phyloP scores from a whole-genome alignment of 257 asterid genomes.

The Primulina huaijiensis region DNA sequence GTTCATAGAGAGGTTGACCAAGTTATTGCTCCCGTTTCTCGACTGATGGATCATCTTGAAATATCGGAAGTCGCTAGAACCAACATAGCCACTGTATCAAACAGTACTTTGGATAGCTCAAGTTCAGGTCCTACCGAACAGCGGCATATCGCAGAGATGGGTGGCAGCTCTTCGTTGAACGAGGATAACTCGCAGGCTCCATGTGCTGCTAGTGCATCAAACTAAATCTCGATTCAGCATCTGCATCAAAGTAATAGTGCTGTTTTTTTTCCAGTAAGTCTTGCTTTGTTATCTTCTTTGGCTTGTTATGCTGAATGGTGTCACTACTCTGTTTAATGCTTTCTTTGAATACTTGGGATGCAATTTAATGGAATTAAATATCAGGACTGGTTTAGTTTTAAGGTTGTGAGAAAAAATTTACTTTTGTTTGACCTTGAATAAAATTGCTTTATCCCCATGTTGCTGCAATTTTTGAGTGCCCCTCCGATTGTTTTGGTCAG shows the following conservation, averaged over 20 bases:
- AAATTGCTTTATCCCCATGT: background rate
- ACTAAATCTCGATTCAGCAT: slow-evolving; percentile 22
- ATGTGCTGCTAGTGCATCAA: slow-evolving; percentile 39
- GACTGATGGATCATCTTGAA: slow-evolving; percentile 43
- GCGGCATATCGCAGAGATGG: slow-evolving; percentile 27
- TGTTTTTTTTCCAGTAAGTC: slow-evolving; percentile 18
- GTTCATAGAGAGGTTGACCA: slow-evolving; percentile 34
- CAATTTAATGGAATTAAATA: background rate
- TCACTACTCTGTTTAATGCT: background rate
- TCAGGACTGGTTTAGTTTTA: background rate
- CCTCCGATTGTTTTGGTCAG: background rate
- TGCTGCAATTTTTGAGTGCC: background rate
- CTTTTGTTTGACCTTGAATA: background rate
- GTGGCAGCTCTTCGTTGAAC: slow-evolving; percentile 26
- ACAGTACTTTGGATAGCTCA: slow-evolving; percentile 31
- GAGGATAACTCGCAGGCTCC: slow-evolving; percentile 36
- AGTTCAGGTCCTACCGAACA: slow-evolving; percentile 28
- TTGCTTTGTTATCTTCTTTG: background rate
- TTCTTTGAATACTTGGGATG: slow-evolving; percentile 1
- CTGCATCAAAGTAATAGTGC: slow-evolving; percentile 15
- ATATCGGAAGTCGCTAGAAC: slow-evolving; percentile 33
- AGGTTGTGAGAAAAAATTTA: background rate
- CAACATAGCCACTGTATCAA: slow-evolving; percentile 34
- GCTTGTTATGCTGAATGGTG: background rate
- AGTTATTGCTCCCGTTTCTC: slow-evolving; percentile 38